A percentile compares a stretch with the other conserved stretches of the same genome.
phyloP scores from a whole-genome alignment of 2,329 filamentous ascomycete species.

The Fusarium dimerum region DNA sequence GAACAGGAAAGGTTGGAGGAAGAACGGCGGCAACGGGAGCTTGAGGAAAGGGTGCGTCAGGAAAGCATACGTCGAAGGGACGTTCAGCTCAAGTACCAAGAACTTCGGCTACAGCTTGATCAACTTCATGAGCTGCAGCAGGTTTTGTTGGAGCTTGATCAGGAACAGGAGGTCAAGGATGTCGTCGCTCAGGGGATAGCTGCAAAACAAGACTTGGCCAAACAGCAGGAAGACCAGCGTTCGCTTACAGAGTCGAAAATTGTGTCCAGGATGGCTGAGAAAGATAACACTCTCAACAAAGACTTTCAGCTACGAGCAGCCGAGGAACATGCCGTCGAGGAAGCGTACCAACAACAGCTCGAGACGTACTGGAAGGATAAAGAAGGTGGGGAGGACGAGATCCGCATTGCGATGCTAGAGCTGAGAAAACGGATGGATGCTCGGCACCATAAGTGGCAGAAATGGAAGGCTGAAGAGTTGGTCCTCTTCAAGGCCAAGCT shows the following conservation, averaged over 20 bases:
- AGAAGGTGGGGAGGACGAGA: conserved; percentile 32
- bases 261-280: conserved; percentile 32
- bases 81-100: conserved; percentile 41
- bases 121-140: conserved; percentile 46
- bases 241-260: conserved; percentile 29
- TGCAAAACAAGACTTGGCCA: conserved; percentile 32
- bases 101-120: conserved; percentile 38
- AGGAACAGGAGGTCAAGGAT: conserved; percentile 36
- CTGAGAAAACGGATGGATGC: conserved; percentile 44
- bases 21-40: conserved; percentile 38
- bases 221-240: conserved; percentile 36
- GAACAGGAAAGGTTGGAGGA: conserved; percentile 40
- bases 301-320: conserved; percentile 45
- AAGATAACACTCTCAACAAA: conserved; percentile 36
- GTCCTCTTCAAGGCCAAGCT: conserved; percentile 36
- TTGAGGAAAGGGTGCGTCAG: conserved; percentile 39
- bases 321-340: conserved; percentile 46
- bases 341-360: conserved; percentile 44
- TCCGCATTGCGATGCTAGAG: conserved; percentile 35
- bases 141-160: conserved; percentile 38
- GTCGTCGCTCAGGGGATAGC: conserved; percentile 25
- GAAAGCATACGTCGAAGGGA: conserved; percentile 44
- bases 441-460: conserved; percentile 42
- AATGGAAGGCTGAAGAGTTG: conserved; percentile 43
- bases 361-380: conserved; percentile 40